Evolutionary conservation across 768 basidiomycete genomes (phyloP).

Genomic region (Kwoniella sp.): DNA sequence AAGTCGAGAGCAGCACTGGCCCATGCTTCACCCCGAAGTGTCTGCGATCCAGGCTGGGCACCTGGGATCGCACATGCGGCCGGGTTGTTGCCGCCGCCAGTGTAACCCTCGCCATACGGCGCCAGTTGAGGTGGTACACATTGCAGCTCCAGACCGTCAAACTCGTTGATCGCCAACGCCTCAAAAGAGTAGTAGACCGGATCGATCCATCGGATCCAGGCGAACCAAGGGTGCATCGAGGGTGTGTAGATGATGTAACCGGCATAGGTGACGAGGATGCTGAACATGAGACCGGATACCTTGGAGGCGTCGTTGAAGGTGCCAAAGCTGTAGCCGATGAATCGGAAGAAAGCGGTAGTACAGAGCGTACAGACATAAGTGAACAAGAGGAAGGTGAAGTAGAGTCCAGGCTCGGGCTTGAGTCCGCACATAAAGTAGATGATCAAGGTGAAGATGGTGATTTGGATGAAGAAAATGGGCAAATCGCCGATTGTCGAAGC

Average conservation of each 20-base stretch:
- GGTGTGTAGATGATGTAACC: constrained; percentile 48
- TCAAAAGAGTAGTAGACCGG: constrained; percentile 52
- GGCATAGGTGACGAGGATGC: constrained; percentile 44
- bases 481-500: constrained; percentile 58
- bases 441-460: constrained; percentile 49
- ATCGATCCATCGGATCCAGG: constrained; percentile 52
- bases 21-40: constrained; percentile 42
- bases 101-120: constrained; percentile 36
- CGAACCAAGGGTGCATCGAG: constrained; percentile 53
- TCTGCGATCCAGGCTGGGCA: constrained; percentile 35
- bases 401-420: constrained; percentile 29
- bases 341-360: constrained; percentile 47
- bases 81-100: constrained; percentile 20
- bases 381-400: constrained; percentile 44
- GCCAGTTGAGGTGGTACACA: constrained; percentile 39
- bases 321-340: constrained; percentile 44
- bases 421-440: constrained; percentile 51
- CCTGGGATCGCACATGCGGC: constrained; percentile 43
- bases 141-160: constrained; percentile 33
- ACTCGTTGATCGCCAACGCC: constrained; percentile 38
- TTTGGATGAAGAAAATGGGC: constrained; percentile 54
- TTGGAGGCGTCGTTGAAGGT: constrained; percentile 53
- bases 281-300: constrained; percentile 48
- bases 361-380: constrained; percentile 32
- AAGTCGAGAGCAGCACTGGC: constrained; percentile 40